Conservation (phyloP, 192 early-diverging fungal species). For the Backusella psychrophila region DNA sequence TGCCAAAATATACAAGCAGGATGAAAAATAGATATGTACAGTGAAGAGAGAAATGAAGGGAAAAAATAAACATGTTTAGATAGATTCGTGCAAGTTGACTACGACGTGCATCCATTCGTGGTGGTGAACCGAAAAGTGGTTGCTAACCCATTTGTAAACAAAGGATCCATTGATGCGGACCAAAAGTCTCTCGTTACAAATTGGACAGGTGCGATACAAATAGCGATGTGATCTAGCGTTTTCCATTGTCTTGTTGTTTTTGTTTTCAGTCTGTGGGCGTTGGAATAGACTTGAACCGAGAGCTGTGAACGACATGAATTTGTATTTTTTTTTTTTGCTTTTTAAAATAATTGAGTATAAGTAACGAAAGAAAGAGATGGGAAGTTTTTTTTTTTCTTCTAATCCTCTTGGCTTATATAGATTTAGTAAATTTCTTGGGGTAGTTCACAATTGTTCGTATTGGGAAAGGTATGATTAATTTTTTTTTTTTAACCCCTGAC, state of each 20-base stretch:
- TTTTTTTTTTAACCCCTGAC: not conserved
- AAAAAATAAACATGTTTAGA: not conserved
- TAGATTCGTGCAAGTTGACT: conserved; percentile 17
- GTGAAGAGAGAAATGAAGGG: not conserved
- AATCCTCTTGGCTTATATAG: not conserved
- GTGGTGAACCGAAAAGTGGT: conserved; percentile 22
- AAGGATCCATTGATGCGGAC: conserved; percentile 27
- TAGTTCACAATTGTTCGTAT: not conserved
- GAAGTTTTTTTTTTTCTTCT: not conserved
- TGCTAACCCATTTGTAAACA: conserved; percentile 27
- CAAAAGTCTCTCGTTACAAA: conserved; percentile 21
- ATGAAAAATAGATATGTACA: not conserved
- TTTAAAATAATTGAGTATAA: not conserved
- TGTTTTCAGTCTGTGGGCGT: not conserved
- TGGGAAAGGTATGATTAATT: not conserved
- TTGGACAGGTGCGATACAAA: conserved; percentile 26
- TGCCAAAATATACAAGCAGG: not conserved
- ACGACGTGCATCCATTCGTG: conserved; percentile 24
- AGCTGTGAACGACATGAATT: not conserved
- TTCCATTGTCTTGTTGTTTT: not conserved
- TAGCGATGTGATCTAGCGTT: not conserved
- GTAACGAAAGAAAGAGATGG: not conserved
- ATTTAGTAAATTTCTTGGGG: not conserved
- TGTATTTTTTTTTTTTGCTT: not conserved
- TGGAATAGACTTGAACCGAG: not conserved